Percentiles rank a stretch among this genome's conserved stretches.
Conservation (phyloP, 768 basidiomycete species). For the Lactarius quietus region DNA sequence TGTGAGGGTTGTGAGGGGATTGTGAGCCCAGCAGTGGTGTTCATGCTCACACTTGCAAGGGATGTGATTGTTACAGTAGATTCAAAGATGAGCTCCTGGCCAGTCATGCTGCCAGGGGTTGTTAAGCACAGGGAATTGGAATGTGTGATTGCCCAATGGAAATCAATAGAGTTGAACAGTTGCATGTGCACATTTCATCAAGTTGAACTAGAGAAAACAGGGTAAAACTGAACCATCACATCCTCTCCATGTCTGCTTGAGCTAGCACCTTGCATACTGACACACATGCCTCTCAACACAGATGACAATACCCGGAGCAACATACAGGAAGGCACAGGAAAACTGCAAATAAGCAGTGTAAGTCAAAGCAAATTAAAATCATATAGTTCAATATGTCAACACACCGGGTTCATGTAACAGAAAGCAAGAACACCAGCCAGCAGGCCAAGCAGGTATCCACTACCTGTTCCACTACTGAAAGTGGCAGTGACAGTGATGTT, state of each 20-base stretch:
- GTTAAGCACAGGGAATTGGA: neutral
- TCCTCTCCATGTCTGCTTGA: no score
- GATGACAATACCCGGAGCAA: no score
- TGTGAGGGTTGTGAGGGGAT: neutral
- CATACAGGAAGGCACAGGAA: no score
- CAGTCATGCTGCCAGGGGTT: neutral
- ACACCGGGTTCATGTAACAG: neutral
- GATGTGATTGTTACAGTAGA: neutral
- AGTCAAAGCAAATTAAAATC: neutral
- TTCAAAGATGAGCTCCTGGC: neutral
- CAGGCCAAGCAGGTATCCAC: neutral
- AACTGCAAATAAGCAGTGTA: no score
- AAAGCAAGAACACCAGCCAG: neutral
- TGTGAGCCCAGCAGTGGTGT: neutral
- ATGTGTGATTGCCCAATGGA: neutral
- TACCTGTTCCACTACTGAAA: neutral
- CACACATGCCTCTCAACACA: no score
- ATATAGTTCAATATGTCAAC: neutral
- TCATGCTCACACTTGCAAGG: neutral
- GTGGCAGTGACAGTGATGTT: neutral
- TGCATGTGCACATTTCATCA: neutral
- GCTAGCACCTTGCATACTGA: no score
- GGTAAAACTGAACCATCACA: no score
- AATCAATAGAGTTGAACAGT: neutral
- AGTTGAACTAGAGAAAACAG: neutral